phyloP scores from a whole-genome alignment of 129 eudicot species.

The Saposhnikovia divaricata region DNA sequence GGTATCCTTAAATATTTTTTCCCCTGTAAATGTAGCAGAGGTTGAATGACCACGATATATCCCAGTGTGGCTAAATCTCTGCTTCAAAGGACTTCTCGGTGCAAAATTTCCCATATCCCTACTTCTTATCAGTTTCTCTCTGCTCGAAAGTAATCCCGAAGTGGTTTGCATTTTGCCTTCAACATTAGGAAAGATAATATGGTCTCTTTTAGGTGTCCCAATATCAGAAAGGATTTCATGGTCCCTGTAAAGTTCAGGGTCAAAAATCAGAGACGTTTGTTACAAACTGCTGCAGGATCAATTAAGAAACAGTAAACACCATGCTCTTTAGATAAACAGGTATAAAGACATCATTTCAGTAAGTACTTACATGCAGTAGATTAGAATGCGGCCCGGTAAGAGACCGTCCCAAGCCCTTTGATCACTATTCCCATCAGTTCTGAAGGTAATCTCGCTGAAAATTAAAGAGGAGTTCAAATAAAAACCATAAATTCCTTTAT shows the following conservation, averaged over 20 bases:
- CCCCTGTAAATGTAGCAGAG: constrained; percentile 4
- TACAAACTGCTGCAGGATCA: not conserved
- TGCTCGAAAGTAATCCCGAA: constrained; percentile 15
- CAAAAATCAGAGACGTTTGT: constrained; percentile 2
- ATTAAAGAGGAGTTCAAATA: constrained; percentile 5
- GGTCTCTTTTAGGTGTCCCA: constrained; percentile 62
- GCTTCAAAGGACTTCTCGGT: constrained; percentile 2
- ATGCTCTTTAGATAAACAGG: not conserved
- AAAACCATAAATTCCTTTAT: not conserved
- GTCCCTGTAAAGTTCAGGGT: constrained; percentile 45
- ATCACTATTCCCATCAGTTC: constrained; percentile 15
- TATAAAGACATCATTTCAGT: not conserved
- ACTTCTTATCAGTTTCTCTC: constrained; percentile 23
- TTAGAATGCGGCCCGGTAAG: constrained; percentile 58
- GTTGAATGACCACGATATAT: constrained; percentile 11
- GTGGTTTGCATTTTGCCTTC: constrained; percentile 20
- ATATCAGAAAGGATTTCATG: constrained; percentile 42
- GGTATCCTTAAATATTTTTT: constrained; percentile 22
- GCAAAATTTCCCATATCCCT: constrained; percentile 27
- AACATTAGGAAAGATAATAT: constrained; percentile 47
- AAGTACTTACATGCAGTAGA: constrained; percentile 67
- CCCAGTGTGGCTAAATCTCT: not conserved
- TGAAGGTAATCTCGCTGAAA: constrained; percentile 42
- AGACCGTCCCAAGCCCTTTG: constrained; percentile 82
- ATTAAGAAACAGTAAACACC: not conserved